Evolutionary conservation across 1,284 basidiomycete genomes (phyloP), one percentile per base, ranked within the genome.

Genomic region (Cutaneotrichosporon sp.): DNA sequence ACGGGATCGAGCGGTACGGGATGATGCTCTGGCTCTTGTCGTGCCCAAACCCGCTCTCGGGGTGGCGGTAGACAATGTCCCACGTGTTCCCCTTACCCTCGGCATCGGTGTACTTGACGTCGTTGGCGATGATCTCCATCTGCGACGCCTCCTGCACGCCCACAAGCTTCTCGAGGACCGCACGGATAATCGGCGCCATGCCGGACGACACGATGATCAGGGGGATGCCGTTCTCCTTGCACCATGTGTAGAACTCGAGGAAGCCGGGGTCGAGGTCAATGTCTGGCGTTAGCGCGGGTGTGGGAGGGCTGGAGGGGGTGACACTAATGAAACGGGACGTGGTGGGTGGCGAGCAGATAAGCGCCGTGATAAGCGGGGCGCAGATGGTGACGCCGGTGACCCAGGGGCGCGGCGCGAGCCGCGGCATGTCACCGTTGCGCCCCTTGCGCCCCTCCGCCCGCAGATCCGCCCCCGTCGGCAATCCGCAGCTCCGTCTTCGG

Each of bases 181-280:
- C 90, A 52, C 91, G 90, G 70, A 97, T 97, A 67, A 89, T 85
- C 14, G 92, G 93, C 14, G 87, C 87, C 92, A 97, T 97, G 31
- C 93, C 94, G 89, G 90, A 92, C 4, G 92, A 95, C 51, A 97
- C 92, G 73, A 97, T 92, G 65, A 95, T 89, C 63, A 97, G 84
- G 16, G 93, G 92, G 54, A 95, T 85, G 67, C 87, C 87, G 61
- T 87, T 83, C 2, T 78, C 80, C 73, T 89, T 88, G 80, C 90
- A 92, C 86, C 88, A 95, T 29, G 82, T 77, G 78, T 89, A 89
- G 79, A 95, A 97, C 10, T 87, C 84, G 71, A 87, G 88, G 83
- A 97, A 97, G 18, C 92, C 92, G 1, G 87, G 80, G 76, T 97
- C 94, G 49, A 97, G 85, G 58, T 84, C 84, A 78, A 95, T 92